These are phyloP conservation scores for Claviceps sp. DNA, from an alignment of 2,329 filamentous ascomycete genomes.

Conservation along the genomic window DNA sequence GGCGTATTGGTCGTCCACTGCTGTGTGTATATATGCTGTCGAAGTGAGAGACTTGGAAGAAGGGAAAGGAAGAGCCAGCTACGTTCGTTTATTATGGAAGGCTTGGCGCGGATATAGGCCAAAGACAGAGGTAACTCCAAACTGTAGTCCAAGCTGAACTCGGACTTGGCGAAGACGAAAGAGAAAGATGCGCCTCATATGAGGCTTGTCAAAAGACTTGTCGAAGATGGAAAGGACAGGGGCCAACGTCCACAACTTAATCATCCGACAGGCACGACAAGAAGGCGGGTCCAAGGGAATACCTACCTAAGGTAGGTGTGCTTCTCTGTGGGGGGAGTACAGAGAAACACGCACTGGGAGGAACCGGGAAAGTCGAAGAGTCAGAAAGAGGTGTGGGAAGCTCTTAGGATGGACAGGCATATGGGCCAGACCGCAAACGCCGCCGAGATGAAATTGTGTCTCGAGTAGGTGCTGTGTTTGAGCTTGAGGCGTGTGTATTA, in stretches of 20 bases:
- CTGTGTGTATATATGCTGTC: not conserved
- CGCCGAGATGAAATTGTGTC: conserved; percentile 1
- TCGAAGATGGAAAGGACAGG: conserved; percentile 2
- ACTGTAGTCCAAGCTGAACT: conserved; percentile 1
- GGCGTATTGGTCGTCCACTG: not conserved
- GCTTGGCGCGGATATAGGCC: not conserved
- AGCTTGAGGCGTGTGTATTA: not conserved
- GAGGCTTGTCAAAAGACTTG: conserved; percentile 5
- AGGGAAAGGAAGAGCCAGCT: conserved; percentile 3
- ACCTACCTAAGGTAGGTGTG: conserved; percentile 1
- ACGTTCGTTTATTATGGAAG: conserved; percentile 2
- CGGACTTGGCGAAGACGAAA: conserved; percentile 4
- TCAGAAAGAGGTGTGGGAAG: conserved; percentile 6
- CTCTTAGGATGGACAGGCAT: conserved; percentile 4
- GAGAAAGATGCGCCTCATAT: conserved; percentile 1
- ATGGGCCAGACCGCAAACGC: conserved; percentile 3
- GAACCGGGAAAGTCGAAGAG: conserved; percentile 2
- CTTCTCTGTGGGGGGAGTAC: not conserved
- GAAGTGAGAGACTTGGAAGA: not conserved
- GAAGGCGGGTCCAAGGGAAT: conserved; percentile 3
- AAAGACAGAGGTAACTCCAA: not conserved
- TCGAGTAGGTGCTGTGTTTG: conserved; percentile 1
- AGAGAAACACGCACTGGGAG: not conserved
- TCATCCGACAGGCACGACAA: conserved; percentile 1
- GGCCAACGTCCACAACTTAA: conserved; percentile 4